Conservation (phyloP, 108 stramenopile species). For the Skeletonema potamos region DNA sequence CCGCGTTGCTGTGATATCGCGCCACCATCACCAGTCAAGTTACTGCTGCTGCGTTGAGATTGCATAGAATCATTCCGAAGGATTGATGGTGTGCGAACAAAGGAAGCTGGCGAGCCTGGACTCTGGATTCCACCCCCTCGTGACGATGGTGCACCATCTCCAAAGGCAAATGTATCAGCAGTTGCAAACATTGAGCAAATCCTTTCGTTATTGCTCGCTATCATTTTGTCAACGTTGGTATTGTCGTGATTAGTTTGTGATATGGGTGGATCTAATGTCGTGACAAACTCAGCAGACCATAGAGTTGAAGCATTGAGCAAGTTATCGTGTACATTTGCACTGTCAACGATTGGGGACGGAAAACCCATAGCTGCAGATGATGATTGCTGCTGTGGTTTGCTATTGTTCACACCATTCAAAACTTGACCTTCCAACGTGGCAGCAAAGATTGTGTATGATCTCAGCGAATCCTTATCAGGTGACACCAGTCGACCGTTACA, state of each 20-base stretch:
- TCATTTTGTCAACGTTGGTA: background rate
- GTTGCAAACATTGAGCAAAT: constrained; percentile 75
- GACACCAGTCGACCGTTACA: constrained; percentile 56
- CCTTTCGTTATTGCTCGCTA: constrained; percentile 40
- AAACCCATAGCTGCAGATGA: background rate
- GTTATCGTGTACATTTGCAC: background rate
- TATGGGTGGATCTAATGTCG: constrained; percentile 21
- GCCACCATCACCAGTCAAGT: background rate
- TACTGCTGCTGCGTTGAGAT: constrained; percentile 20
- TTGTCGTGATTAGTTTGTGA: background rate
- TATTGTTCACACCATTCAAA: constrained; percentile 4
- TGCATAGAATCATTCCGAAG: constrained; percentile 31
- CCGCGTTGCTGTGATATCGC: constrained; percentile 26
- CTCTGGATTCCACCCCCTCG: background rate
- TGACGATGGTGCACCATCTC: background rate
- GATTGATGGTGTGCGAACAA: constrained; percentile 42
- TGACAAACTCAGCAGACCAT: constrained; percentile 31
- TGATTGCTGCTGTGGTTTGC: background rate
- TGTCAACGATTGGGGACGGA: constrained; percentile 42
- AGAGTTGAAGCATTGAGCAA: background rate
- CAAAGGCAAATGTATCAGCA: constrained; percentile 79
- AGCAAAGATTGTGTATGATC: constrained; percentile 65
- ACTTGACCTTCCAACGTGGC: constrained; percentile 56
- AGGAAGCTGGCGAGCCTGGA: constrained; percentile 38
- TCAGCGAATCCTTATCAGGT: constrained; percentile 57